Base-by-base conservation (phyloP, 257 asterid species). In the Nicotiana otophora region DNA sequence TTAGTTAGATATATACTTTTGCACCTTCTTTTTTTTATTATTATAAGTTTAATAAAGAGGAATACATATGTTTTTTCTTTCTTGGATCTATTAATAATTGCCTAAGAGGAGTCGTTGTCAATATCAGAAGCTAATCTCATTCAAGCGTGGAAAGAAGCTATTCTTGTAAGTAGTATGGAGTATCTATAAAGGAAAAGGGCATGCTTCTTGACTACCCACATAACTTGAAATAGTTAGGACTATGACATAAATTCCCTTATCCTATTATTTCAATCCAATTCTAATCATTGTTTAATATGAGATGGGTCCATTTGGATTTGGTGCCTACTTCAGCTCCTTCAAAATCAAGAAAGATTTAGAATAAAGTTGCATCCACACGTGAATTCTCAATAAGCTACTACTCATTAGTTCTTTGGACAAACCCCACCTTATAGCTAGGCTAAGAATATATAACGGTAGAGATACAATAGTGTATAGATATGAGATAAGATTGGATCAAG, bases 241-340 rank as follows among this genome's bases (percentile, higher is more conserved):
- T 74, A 8, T 74, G 80, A 48, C 80, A 74, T 84, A 61, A 82
- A 80, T 58, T 39, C 82, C 12, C 77, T 76, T 86, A 85, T 84
- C 90, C 82, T 58, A 77, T 81, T 81, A 67, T 70, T 26, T 15
- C 39, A 74, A 26, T 26, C 42, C 0, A 11, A 74, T 48, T 48
- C 42, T 74, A 72, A 72, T 72, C 61, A 34, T 77, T 30, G 62
- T 54, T 67, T 81, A 31, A 66, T 72, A 39, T 7, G 12, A 20
- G 19, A 33, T 33, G 66, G 23, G 72, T 84, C 91, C 88, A 87
- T 82, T 79, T 83, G 85, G 89, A 88, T 90, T 87, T 84, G 84
- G 75, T 80, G 79, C 85, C 85, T 83, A 66, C 53, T 46, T 72
- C 81, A 66, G 82, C 86, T 68, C 63, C 62, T 26, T 48, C 26